Base-by-base conservation (phyloP, 805 yeast genomes). In the Starmera quercuum region DNA sequence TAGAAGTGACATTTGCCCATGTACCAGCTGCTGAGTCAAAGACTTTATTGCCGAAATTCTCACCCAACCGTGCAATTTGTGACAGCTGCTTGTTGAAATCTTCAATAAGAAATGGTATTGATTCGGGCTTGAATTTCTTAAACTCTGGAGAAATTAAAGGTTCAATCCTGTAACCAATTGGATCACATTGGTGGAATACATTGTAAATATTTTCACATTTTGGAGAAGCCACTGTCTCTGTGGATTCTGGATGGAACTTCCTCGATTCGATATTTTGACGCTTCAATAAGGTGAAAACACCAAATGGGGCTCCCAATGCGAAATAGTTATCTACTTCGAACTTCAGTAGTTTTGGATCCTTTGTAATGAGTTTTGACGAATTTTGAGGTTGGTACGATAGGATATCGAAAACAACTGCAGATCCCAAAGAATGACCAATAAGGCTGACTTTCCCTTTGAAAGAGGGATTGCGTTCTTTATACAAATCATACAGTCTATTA, bases 401-500 rank as follows among this genome's bases (percentile, higher is more conserved):
- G 20, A 90, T 64, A 55, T 90, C 97, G 41, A 86, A 78, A 2
- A 78, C 64, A 23, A 90, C 83, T 0, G 90, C 83, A 4, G 95
- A 81, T 0, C 98, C 98, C 23, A 90, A 61, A 0, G 97, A 90
- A 55, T 90, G 98, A 2, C 96, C 97, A 38, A 87, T 61, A 2
- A 90, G 56, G 45, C 90, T 87, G 1, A 90, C 78, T 42, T 78
- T 73, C 0, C 95, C 95, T n/a, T 75, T 63, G 55, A 83, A 84
- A 14, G 66, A 57, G 0, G 95, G 94, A 42, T 88, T 77, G 31
- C 71, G 60, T 33, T 75, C 67, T 38, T 66, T 56, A 54, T 77
- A 90, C 22, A 69, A 55, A 5, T 64, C 56, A 53, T 75, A 83
- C 2, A 79, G 73, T 2, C 65, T 47, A 54, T 87, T 88, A 29